Conservation (phyloP, 164 flowering plant genomes). For the Sextonia rubra region DNA sequence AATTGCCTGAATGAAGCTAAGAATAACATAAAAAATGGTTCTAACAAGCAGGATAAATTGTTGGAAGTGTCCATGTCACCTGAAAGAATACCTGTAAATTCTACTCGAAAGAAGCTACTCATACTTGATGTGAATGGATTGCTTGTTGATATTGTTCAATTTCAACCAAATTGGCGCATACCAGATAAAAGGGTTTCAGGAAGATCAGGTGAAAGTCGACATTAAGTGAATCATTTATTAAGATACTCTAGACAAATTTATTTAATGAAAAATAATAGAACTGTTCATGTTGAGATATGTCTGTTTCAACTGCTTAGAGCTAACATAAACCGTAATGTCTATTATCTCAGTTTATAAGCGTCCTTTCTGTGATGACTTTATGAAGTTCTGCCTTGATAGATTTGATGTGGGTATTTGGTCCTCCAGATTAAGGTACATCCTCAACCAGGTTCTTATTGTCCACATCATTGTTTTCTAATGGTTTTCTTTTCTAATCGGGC, state of each 20-base stretch:
- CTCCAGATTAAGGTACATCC: conserved; percentile 61
- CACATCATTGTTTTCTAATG: neutral
- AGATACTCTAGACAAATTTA: too few species aligned
- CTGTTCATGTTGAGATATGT: neutral
- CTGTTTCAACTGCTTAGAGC: neutral
- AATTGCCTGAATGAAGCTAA: neutral
- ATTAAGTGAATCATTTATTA: neutral
- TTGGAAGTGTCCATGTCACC: conserved; percentile 6
- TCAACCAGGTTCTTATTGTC: neutral
- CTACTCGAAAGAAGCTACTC: conserved; percentile 55
- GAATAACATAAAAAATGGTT: neutral
- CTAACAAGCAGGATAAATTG: neutral
- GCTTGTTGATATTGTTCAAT: conserved; percentile 63
- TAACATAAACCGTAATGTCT: neutral
- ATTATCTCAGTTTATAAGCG: conserved; percentile 72
- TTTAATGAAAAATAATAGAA: neutral
- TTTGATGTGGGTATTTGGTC: conserved; percentile 90
- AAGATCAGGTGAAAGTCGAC: conserved; percentile 51
- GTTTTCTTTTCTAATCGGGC: neutral
- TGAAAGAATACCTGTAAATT: conserved; percentile 7
- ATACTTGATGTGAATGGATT: conserved; percentile 89
- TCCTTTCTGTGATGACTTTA: conserved; percentile 67
- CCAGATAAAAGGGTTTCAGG: conserved; percentile 39
- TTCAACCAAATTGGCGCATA: conserved; percentile 34
- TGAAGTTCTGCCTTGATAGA: conserved; percentile 74